A percentile compares a stretch with the other conserved stretches of the same genome.
These are phyloP conservation scores for Blastocystis sp. DNA, from an alignment of 352 stramenopile species.

Conservation along the genomic window DNA sequence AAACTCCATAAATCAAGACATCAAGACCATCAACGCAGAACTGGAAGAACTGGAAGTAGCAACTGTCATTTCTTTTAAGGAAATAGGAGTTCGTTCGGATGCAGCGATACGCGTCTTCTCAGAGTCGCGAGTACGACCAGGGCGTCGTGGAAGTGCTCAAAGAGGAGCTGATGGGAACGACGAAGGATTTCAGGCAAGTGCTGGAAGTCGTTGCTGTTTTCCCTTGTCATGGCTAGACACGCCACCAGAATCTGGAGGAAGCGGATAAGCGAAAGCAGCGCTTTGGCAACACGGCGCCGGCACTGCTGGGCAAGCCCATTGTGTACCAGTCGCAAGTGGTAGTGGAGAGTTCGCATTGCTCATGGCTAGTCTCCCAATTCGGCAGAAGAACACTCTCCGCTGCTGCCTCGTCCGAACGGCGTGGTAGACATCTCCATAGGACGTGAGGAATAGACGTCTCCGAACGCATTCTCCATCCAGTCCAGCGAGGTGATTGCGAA, in stretches of 20 bases:
- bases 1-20: slow-evolving; percentile 58
- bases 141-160: slow-evolving; percentile 66
- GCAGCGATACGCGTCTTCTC: slow-evolving; percentile 49
- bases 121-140: slow-evolving; percentile 63
- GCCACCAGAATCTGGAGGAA: slow-evolving; percentile 60
- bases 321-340: slow-evolving; percentile 44
- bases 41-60: slow-evolving; percentile 69
- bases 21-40: slow-evolving; percentile 51
- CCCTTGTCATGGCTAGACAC: neutral
- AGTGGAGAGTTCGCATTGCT: neutral
- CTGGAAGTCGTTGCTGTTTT: slow-evolving; percentile 3
- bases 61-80: neutral
- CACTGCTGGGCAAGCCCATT: slow-evolving; percentile 45
- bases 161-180: slow-evolving; percentile 66
- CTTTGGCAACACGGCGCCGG: neutral
- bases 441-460: neutral
- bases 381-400: neutral
- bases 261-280: slow-evolving; percentile 43
- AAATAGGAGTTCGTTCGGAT: slow-evolving; percentile 43
- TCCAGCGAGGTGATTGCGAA: slow-evolving; percentile 64
- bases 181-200: slow-evolving; percentile 66
- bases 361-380: neutral
- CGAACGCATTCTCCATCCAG: slow-evolving; percentile 40
- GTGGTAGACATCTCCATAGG: neutral
- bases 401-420: slow-evolving; percentile 13